Evolutionary conservation across 179 eudicot genomes (phyloP), one percentile per base, ranked within the genome.

Genomic region (Heliamphora pulchella): DNA sequence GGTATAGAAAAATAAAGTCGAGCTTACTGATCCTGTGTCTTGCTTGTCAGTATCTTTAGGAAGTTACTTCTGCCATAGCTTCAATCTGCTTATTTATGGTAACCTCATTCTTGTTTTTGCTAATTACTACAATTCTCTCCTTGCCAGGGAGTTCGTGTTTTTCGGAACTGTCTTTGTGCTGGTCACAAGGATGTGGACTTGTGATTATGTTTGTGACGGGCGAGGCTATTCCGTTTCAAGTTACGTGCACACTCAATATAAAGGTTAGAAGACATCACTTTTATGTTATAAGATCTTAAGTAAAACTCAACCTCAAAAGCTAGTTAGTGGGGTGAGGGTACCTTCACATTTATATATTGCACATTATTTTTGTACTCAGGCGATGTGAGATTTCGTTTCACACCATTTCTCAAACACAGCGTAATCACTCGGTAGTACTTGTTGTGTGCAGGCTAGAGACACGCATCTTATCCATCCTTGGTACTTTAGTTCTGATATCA

Each of bases 141-240:
- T 78, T 78, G 55, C 77, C 92, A 93, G 97, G 97, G 91, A 75
- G 80, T 95, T 84, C 95, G 97, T 18, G 91, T 93, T 84, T 95
- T 95, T 85, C 89, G 97, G 71, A 91, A 89, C 81, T 95, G 94
- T 73, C 98, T 93, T 65, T 92, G 88, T 59, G 77, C 44, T 71
- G 77, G 41, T 46, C 66, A 14, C 48, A 0, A 55, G 68, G 22
- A 48, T 43, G 31, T 59, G 48, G 51, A n/a, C 14, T 73, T 20
- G 15, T 79, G 71, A 50, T 59, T 20, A 2, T 8, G n/a, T 72
- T 67, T 43, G 61, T 51, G 61, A 13, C 44, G 22, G 41, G 61
- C 39, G 47, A 31, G 72, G 53, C 22, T 18, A 61, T 59, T 79
- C 20, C 58, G 48, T 72, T 31, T 51, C 20, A 63, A 77, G 8